Percentiles rank a stretch among this genome's conserved stretches.
phyloP scores from a whole-genome alignment of 331 rosid species.

The Erythrophleum ivorense region DNA sequence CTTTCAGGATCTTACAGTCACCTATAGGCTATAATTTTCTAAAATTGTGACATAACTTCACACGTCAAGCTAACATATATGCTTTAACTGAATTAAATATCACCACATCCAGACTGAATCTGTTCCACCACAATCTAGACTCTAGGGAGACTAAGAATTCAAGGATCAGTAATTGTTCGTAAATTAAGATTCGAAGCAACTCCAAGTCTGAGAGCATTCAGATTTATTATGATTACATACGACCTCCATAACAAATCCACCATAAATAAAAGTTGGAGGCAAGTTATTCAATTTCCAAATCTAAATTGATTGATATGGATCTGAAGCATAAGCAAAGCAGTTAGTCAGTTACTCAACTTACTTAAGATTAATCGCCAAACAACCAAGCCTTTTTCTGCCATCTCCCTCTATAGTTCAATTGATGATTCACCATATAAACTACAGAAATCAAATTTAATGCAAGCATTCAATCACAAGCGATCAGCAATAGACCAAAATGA shows the following conservation, averaged over 20 bases:
- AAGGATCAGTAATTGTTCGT: constrained; percentile 2
- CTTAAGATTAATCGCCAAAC: neutral
- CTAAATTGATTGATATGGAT: neutral
- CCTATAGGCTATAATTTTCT: neutral
- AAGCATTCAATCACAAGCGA: neutral
- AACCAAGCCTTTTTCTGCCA: constrained; percentile 9
- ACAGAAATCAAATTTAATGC: constrained; percentile 23
- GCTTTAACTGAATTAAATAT: neutral
- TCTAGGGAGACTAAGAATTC: neutral
- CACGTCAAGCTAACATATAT: neutral
- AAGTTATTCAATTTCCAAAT: neutral
- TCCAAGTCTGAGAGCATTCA: neutral
- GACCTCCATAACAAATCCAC: neutral
- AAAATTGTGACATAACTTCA: neutral
- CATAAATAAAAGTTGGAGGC: neutral
- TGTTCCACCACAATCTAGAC: neutral
- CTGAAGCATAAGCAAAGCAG: neutral
- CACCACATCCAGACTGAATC: neutral
- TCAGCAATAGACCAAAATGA: neutral
- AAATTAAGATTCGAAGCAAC: constrained; percentile 10
- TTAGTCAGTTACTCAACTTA: neutral
- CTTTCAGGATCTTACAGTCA: neutral
- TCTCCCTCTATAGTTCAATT: neutral
- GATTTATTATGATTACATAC: constrained; percentile 5
- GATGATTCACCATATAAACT: constrained; percentile 6